These are phyloP conservation scores for Chlamydomonas sphaeroides DNA, from an alignment of 139 green algal genomes.

Conservation along the genomic window DNA sequence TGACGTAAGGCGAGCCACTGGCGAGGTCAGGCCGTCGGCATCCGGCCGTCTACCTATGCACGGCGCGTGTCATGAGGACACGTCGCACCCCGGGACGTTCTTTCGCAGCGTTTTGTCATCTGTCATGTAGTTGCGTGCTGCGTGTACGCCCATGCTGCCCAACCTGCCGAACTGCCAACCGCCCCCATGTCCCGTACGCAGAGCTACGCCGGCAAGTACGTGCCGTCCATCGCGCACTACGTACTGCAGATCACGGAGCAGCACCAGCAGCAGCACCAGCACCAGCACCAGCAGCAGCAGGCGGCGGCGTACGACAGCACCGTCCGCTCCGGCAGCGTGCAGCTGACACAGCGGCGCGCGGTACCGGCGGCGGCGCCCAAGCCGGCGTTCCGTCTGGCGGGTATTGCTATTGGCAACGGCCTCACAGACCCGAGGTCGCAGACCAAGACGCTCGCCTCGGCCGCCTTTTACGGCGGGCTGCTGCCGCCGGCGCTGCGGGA, in stretches of 20 bases:
- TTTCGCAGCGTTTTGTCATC: too few species aligned
- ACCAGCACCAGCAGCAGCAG: too few species aligned
- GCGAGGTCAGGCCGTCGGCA: too few species aligned
- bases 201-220: slow-evolving; percentile 72
- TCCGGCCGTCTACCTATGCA: too few species aligned
- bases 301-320: too few species aligned
- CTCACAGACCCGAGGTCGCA: slow-evolving; percentile 68
- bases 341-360: not conserved
- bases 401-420: slow-evolving; percentile 53
- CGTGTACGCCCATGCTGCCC: too few species aligned
- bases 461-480: slow-evolving; percentile 61
- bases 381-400: slow-evolving; percentile 35
- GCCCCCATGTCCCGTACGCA: too few species aligned
- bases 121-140: too few species aligned
- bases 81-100: too few species aligned
- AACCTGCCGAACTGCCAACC: not conserved
- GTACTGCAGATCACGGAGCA: slow-evolving; percentile 56
- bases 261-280: slow-evolving; percentile 16
- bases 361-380: not conserved
- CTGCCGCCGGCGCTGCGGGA: slow-evolving; percentile 57
- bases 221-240: slow-evolving; percentile 72
- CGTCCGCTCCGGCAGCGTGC: too few species aligned
- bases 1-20: too few species aligned
- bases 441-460: slow-evolving; percentile 60
- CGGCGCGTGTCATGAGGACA: too few species aligned